Evolutionary conservation across 1,284 basidiomycete genomes (phyloP).

Genomic region (Omphalotus olearius): DNA sequence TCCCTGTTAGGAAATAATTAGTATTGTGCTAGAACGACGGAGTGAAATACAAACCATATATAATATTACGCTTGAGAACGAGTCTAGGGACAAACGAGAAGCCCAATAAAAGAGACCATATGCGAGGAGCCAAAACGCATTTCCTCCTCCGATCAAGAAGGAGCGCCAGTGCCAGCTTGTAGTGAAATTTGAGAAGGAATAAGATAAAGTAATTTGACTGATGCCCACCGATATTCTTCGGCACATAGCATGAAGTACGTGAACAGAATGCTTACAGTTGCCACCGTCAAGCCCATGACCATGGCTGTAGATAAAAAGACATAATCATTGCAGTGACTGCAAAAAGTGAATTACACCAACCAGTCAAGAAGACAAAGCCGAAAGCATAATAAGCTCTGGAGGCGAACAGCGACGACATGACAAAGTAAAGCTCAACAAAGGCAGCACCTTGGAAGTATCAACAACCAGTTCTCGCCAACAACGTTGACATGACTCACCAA

Average conservation of each 20-base stretch:
- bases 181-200: slow-evolving; percentile 3
- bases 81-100: slow-evolving; percentile 80
- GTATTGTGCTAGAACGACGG: neutral
- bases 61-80: slow-evolving; percentile 79
- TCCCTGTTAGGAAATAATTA: slow-evolving; percentile 47
- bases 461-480: neutral
- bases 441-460: slow-evolving; percentile 63
- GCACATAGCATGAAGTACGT: slow-evolving; percentile 93
- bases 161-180: slow-evolving; percentile 93
- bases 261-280: slow-evolving; percentile 87
- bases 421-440: slow-evolving; percentile 94
- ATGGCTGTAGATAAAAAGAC: slow-evolving; percentile 35
- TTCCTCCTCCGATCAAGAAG: slow-evolving; percentile 92
- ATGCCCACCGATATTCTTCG: slow-evolving; percentile 82
- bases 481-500: slow-evolving; percentile 64
- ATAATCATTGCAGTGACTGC: neutral
- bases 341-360: neutral
- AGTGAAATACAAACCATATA: slow-evolving; percentile 37
- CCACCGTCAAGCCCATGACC: slow-evolving; percentile 84
- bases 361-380: slow-evolving; percentile 88
- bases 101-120: slow-evolving; percentile 90
- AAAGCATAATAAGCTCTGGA: slow-evolving; percentile 94
- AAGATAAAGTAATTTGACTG: slow-evolving; percentile 16
- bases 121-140: slow-evolving; percentile 87
- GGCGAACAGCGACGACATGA: slow-evolving; percentile 91